These are phyloP conservation scores for Epichloe festucae DNA, from an alignment of 2,329 filamentous ascomycete species.

Conservation along the genomic window DNA sequence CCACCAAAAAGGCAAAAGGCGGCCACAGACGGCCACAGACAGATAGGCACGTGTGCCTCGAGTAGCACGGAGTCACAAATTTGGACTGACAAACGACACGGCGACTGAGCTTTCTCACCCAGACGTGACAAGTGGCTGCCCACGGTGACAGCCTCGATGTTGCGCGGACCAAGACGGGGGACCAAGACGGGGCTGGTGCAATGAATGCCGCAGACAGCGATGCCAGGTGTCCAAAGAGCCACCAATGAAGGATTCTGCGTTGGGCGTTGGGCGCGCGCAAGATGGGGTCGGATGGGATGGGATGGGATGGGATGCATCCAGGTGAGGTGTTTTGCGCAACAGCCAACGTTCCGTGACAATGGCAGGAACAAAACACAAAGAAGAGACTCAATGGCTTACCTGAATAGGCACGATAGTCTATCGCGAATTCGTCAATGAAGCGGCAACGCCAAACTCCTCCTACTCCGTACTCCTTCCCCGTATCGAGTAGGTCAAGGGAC, in stretches of 20 bases:
- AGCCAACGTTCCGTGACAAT: neutral
- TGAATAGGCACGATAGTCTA: neutral
- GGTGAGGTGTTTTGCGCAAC: neutral
- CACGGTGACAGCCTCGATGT: no score
- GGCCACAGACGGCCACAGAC: neutral
- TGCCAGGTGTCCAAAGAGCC: no score
- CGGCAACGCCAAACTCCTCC: neutral
- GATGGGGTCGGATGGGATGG: no score
- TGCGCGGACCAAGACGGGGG: no score
- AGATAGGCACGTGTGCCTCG: constrained; percentile 1
- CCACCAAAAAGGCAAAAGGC: neutral
- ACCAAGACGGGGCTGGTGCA: no score
- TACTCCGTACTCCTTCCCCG: neutral
- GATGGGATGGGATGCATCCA: neutral
- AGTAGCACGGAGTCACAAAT: neutral
- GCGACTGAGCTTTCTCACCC: neutral
- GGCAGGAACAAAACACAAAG: neutral
- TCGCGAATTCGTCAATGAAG: neutral
- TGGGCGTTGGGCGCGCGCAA: no score
- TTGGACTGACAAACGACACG: neutral
- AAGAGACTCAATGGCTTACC: neutral
- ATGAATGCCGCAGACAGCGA: no score
- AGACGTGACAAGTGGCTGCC: no score
- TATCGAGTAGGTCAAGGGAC: neutral
- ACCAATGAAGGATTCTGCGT: no score